Conservation (phyloP, 768 basidiomycete genomes). For the Rhodosporidiobolus sp. region DNA sequence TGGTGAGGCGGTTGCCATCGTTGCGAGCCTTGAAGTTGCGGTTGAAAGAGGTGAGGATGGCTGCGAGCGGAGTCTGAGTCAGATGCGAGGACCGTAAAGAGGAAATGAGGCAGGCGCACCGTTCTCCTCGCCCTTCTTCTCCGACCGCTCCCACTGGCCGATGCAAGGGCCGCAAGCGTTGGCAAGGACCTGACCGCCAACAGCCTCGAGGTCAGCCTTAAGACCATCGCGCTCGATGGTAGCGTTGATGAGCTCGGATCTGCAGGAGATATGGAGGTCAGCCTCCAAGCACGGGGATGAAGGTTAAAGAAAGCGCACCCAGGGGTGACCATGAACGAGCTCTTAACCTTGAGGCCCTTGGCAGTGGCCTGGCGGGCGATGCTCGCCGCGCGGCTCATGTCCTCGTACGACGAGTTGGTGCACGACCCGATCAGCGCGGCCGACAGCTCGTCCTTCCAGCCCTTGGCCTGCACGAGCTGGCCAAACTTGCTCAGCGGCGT, state of each 20-base stretch:
- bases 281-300: background rate
- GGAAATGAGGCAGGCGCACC: conserved; percentile 54
- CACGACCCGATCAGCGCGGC: conserved; percentile 96
- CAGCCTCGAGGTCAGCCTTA: conserved; percentile 72
- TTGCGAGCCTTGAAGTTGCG: conserved; percentile 93
- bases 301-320: conserved; percentile 38
- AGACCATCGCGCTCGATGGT: conserved; percentile 94
- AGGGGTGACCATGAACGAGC: conserved; percentile 53
- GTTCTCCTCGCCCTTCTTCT: conserved; percentile 83
- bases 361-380: conserved; percentile 83
- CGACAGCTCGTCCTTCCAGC: conserved; percentile 90
- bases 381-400: conserved; percentile 81
- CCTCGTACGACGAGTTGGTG: conserved; percentile 91
- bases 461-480: conserved; percentile 70
- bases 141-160: conserved; percentile 94
- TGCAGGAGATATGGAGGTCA: background rate
- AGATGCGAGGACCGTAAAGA: conserved; percentile 2
- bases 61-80: conserved; percentile 50
- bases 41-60: conserved; percentile 96
- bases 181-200: conserved; percentile 91
- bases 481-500: conserved; percentile 90
- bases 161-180: conserved; percentile 99
- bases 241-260: conserved; percentile 93
- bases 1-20: conserved; percentile 83
- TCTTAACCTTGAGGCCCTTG: conserved; percentile 70